Base-by-base conservation (phyloP, 306 rosid genomes). In the Cercis canadensis region DNA sequence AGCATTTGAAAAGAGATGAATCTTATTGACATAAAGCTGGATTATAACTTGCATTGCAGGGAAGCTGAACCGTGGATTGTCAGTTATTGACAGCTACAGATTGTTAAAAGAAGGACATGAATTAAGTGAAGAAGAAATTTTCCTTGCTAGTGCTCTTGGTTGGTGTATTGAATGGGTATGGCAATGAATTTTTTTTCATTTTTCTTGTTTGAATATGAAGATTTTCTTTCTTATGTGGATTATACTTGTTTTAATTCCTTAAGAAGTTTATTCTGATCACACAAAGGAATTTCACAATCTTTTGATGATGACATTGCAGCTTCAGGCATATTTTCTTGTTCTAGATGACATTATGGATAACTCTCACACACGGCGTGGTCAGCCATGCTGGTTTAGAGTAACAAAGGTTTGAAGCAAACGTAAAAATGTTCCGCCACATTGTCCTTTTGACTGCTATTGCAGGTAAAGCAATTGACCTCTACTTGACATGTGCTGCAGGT, bases 131-230 rank as follows among this genome's bases (percentile, higher is more conserved):
- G 85, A 82, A 8, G 87, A 85, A 76, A 73, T 79, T 44, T 85
- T 85, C 74, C 89, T 73, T 62, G 79, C 85, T 18, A 85, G 89
- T 45, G 74, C 81, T 19, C 89, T 85, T 79, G 89, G 89, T 59
- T 85, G 89, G 89, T 85, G 89, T 70, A 79, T 85, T 67, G 89
- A 85, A 76, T 85, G 89, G 89, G 89, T 85, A 76, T 50, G 69
- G 3, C 63, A 43, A 8, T 75, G 4, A 6, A 55, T 65, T 61
- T 11, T 11, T n/a, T 43, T 19, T 37, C 13, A 14, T 29, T 75
- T 34, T 69, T 49, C n/a, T 24, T 7, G 39, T 37, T 68, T 64
- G 58, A 73, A 13, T 60, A 13, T 15, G 12, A 4, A 44, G n/a
- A 7, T 65, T 53, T 4, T 56, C 29, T 41, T 1, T 37, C 43